phyloP scores from a whole-genome alignment of 805 yeast species.

The Debaryomyces tyrocola region DNA sequence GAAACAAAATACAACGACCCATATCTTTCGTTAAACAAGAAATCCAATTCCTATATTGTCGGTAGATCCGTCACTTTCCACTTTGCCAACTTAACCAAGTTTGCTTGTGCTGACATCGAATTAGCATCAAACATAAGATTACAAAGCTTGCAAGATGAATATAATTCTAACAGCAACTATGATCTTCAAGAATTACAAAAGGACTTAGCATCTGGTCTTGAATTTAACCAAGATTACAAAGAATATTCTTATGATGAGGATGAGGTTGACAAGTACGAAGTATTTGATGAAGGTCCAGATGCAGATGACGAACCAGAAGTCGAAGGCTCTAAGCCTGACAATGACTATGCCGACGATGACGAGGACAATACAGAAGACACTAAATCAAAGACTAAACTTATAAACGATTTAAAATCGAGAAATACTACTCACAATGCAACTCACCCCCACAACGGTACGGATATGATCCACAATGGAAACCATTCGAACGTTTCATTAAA shows the following conservation, averaged over 20 bases:
- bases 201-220: neutral
- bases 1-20: constrained; percentile 64
- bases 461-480: constrained; percentile 4
- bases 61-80: constrained; percentile 60
- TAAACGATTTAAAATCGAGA: neutral
- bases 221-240: neutral
- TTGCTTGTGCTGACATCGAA: constrained; percentile 64
- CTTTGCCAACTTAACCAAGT: constrained; percentile 51
- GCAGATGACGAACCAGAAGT: neutral
- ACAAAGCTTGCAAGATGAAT: constrained; percentile 8
- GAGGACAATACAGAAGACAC: neutral
- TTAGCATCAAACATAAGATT: constrained; percentile 16
- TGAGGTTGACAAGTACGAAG: constrained; percentile 2
- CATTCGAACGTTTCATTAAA: constrained; percentile 8
- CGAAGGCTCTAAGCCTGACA: neutral
- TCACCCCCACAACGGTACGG: neutral
- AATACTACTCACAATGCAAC: neutral
- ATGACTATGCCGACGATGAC: constrained; percentile 4
- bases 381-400: neutral
- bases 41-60: constrained; percentile 57
- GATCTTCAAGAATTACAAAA: constrained; percentile 3
- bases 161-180: neutral
- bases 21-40: constrained; percentile 59
- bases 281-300: neutral
- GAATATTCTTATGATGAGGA: constrained; percentile 1